A percentile compares a stretch with the other conserved stretches of the same genome.
Conservation (phyloP, 306 rosid genomes). For the Prunus mongolica region DNA sequence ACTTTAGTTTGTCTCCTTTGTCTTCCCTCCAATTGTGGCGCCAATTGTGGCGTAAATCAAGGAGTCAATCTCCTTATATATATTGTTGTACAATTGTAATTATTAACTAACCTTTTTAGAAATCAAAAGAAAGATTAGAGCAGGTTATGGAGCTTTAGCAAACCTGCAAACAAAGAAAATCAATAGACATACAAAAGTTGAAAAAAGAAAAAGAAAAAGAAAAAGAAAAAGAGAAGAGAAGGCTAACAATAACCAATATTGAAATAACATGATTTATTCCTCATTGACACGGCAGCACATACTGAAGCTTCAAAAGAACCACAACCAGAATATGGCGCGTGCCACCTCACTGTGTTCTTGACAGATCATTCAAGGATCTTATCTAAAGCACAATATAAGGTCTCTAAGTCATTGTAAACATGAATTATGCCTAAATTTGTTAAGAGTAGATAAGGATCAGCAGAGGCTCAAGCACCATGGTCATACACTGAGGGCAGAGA, state of each 20-base stretch:
- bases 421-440: background rate
- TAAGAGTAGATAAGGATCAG: background rate
- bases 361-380: background rate
- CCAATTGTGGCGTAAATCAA: too few relatives aligned
- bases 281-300: background rate
- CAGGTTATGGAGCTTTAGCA: conserved; percentile 79
- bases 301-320: background rate
- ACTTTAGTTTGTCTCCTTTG: too few relatives aligned
- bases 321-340: background rate
- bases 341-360: background rate
- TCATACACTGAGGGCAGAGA: background rate
- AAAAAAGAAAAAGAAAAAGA: background rate
- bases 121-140: too few relatives aligned
- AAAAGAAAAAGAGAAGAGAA: background rate
- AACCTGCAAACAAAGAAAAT: conserved; percentile 47
- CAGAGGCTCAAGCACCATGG: background rate
- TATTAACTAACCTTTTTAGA: too few relatives aligned
- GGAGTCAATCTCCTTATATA: too few relatives aligned
- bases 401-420: background rate
- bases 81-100: too few relatives aligned
- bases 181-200: background rate
- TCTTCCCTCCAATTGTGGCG: too few relatives aligned
- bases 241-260: background rate
- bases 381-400: background rate
- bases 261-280: background rate